Base-by-base conservation (phyloP, 345 rosid species). In the Hevea brasiliensis region DNA sequence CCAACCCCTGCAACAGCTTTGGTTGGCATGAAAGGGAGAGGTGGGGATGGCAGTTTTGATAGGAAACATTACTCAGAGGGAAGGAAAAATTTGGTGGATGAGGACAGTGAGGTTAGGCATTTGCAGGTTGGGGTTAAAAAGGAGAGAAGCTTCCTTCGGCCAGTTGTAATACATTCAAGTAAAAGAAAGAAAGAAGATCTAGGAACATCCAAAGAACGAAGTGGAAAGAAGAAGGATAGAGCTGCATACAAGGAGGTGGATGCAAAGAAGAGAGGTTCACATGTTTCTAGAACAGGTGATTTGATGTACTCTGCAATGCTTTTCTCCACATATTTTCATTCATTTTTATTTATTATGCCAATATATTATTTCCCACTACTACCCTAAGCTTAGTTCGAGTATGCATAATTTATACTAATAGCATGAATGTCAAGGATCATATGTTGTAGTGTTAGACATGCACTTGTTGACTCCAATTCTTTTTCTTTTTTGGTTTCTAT, bases 201-300 rank as follows among this genome's bases (percentile, higher is more conserved):
- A 21, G 92, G 85, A 60, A 64, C 63, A 17, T 70, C 83, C 18
- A 90, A 85, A 78, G 94, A 89, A 79, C 73, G 75, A 62, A 86
- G 75, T 75, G 84, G 88, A 77, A 93, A 85, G 83, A 90, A 89
- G 84, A 93, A 86, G 77, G 82, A 84, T 62, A 86, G 89, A 81
- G 76, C 67, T 84, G 66, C 68, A 61, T 87, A 85, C 29, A 91
- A 83, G 76, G 86, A 87, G 69, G 77, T 76, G 4, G 91, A 84
- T 73, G 79, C 65, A 26, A 91, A 80, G 85, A 86, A 76, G n/a
- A n/a, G n/a, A 60, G 71, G 63, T 79, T 65, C 67, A 65, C 92
- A 83, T 76, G 76, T 82, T 62, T 82, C 85, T 74, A 81, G 74
- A 80, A 67, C 87, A 76, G 87, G 89, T 87, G 71, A 78, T 72